Conservation (phyloP, 2,329 filamentous ascomycete species). For the Penicillium nordicum region DNA sequence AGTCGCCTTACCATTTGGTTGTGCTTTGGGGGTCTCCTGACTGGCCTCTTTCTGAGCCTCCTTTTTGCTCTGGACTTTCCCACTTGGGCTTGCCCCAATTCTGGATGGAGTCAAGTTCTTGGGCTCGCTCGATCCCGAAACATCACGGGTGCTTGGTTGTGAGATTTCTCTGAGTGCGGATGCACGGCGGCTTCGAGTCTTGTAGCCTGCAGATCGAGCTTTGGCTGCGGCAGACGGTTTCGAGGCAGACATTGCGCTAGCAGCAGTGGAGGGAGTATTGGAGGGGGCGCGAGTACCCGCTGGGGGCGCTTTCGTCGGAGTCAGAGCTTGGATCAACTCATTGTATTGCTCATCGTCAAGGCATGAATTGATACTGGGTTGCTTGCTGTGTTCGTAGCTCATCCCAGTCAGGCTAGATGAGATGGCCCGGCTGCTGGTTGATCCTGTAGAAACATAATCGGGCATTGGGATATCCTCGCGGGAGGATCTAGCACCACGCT, state of each 20-base stretch:
- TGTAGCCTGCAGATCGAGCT: conserved; percentile 28
- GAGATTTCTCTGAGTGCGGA: conserved; percentile 30
- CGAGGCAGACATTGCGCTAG: conserved; percentile 18
- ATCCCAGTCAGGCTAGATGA: conserved; percentile 40
- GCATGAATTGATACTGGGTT: conserved; percentile 33
- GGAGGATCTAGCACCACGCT: conserved; percentile 35
- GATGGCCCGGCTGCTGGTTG: conserved; percentile 39
- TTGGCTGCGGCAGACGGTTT: conserved; percentile 31
- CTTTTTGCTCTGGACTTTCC: conserved; percentile 33
- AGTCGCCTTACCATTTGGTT: conserved; percentile 10
- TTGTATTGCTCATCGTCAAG: conserved; percentile 39
- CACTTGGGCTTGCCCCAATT: conserved; percentile 32
- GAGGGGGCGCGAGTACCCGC: conserved; percentile 30
- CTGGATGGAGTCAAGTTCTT: conserved; percentile 21
- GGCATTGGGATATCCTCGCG: conserved; percentile 50
- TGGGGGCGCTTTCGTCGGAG: conserved; percentile 30
- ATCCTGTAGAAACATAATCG: conserved; percentile 44
- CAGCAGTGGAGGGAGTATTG: conserved; percentile 28
- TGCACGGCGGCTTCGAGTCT: conserved; percentile 16
- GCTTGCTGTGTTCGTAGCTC: conserved; percentile 43
- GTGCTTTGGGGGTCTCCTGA: conserved; percentile 21
- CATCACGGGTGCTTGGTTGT: conserved; percentile 28
- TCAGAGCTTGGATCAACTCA: conserved; percentile 38
- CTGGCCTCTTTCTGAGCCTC: conserved; percentile 25
- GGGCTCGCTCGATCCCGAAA: conserved; percentile 35